Conservation (phyloP, 2,329 filamentous ascomycete genomes). For the Alternaria atra region DNA sequence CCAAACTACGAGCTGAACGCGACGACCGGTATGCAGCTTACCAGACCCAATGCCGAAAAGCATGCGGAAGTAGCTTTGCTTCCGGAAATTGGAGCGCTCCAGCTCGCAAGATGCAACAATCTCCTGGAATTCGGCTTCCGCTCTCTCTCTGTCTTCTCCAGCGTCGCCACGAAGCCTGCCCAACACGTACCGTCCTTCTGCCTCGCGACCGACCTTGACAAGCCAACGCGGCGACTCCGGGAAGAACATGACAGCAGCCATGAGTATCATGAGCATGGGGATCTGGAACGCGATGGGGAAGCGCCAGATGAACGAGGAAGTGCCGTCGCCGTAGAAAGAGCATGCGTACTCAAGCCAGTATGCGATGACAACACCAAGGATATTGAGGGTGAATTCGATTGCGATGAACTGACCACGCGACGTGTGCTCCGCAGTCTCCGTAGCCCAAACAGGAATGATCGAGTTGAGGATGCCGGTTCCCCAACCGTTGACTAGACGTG, state of each 20-base stretch:
- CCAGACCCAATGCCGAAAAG: constrained; percentile 71
- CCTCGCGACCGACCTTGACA: constrained; percentile 70
- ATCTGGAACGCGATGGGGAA: constrained; percentile 78
- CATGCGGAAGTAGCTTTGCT: constrained; percentile 71
- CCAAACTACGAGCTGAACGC: constrained; percentile 76
- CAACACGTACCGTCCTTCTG: constrained; percentile 74
- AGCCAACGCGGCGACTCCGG: constrained; percentile 76
- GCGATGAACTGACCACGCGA: constrained; percentile 74
- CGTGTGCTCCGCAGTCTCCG: constrained; percentile 73
- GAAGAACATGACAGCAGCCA: constrained; percentile 69
- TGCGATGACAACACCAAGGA: constrained; percentile 71
- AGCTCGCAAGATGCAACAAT: constrained; percentile 70
- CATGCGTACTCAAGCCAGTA: constrained; percentile 65
- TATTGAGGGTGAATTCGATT: constrained; percentile 77
- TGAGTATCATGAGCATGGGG: constrained; percentile 66
- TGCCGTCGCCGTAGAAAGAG: constrained; percentile 67
- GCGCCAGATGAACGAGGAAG: constrained; percentile 69
- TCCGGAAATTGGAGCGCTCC: constrained; percentile 59
- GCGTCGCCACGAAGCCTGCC: constrained; percentile 68
- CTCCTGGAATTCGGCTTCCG: constrained; percentile 66
- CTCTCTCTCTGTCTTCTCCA: constrained; percentile 58
- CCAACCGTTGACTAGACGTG: constrained; percentile 69
- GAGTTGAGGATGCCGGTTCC: constrained; percentile 76
- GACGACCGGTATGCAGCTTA: constrained; percentile 71
- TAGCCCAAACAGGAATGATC: constrained; percentile 76